Conservation (phyloP, 2,329 filamentous ascomycete species). For the Cladosporium sp. region DNA sequence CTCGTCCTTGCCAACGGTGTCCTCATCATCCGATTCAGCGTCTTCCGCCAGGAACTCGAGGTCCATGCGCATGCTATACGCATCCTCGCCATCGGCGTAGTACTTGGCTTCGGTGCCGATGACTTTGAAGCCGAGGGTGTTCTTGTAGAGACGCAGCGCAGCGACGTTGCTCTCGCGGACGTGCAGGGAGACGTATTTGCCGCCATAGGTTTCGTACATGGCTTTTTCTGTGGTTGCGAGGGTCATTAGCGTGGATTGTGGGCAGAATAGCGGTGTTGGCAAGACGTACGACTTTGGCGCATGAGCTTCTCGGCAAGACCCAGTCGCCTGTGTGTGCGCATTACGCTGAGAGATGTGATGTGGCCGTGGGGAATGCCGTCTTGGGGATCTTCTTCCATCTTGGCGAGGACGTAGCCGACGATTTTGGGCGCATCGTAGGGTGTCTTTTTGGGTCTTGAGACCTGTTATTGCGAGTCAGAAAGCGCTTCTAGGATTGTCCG, state of each 20-base stretch:
- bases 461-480: slow-evolving; percentile 33
- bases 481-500: neutral
- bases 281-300: slow-evolving; percentile 79
- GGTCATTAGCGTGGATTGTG: neutral
- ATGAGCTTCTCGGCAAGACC: slow-evolving; percentile 97
- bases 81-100: slow-evolving; percentile 97
- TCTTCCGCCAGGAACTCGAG: slow-evolving; percentile 56
- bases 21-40: slow-evolving; percentile 46
- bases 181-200: slow-evolving; percentile 90
- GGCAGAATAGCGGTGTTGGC: neutral
- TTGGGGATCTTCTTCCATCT: slow-evolving; percentile 97
- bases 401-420: slow-evolving; percentile 97
- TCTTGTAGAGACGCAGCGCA: slow-evolving; percentile 85
- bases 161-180: slow-evolving; percentile 92
- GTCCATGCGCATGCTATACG: slow-evolving; percentile 89
- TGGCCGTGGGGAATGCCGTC: slow-evolving; percentile 92
- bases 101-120: slow-evolving; percentile 85
- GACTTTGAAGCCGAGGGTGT: slow-evolving; percentile 83
- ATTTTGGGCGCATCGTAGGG: slow-evolving; percentile 93
- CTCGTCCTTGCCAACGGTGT: slow-evolving; percentile 41
- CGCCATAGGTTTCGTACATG: slow-evolving; percentile 93
- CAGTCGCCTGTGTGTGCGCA: slow-evolving; percentile 87
- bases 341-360: slow-evolving; percentile 91
- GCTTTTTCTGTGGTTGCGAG: slow-evolving; percentile 63
- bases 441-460: slow-evolving; percentile 70